Conservation (phyloP, 2,329 filamentous ascomycete genomes). For the Alternaria sp. region DNA sequence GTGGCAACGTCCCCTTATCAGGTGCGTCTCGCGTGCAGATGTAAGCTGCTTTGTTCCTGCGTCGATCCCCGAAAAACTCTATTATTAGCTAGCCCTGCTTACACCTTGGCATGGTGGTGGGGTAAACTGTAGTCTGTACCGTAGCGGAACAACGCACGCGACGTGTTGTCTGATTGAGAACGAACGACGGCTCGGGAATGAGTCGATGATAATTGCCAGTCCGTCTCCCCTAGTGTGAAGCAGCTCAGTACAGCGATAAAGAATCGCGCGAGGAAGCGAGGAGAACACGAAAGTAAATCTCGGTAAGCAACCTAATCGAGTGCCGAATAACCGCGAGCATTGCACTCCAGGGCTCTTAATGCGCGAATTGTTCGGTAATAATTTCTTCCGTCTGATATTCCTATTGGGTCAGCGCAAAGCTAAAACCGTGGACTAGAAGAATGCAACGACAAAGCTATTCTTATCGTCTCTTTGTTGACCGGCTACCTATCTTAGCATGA, state of each 20-base stretch:
- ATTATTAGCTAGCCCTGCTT: slow-evolving; percentile 3
- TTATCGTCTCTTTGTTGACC: background rate
- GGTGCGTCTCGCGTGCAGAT: background rate
- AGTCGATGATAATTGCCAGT: background rate
- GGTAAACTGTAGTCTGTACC: background rate
- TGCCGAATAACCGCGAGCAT: background rate
- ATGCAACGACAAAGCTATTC: background rate
- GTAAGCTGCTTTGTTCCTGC: background rate
- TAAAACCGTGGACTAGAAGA: background rate
- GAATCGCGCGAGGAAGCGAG: background rate
- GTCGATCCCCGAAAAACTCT: background rate
- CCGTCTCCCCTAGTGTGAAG: background rate
- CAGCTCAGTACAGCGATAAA: background rate
- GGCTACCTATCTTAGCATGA: background rate
- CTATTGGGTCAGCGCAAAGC: background rate
- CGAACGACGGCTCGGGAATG: background rate
- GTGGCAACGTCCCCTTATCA: background rate
- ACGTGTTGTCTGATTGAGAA: background rate
- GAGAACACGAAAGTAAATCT: background rate
- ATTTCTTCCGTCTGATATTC: background rate
- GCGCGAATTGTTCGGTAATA: background rate
- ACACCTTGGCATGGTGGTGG: slow-evolving; percentile 2
- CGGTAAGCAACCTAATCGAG: background rate
- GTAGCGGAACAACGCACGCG: background rate
- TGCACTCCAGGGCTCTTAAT: background rate